Percentiles rank a stretch among this genome's conserved stretches.
These are phyloP conservation scores for Bruguiera gymnorhiza DNA, from an alignment of 345 rosid species.

Conservation along the genomic window DNA sequence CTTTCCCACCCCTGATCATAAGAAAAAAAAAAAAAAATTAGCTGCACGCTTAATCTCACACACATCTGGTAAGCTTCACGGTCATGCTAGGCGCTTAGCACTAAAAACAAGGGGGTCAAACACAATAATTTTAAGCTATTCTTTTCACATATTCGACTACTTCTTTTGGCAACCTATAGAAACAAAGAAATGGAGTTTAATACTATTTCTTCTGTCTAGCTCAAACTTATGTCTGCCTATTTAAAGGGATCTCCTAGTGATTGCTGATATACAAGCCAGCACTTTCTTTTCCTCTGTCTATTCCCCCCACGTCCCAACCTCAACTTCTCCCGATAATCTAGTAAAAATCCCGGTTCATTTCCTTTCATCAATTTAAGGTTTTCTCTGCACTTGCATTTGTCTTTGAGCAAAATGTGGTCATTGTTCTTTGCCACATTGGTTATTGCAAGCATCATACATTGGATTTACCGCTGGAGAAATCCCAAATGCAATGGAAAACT, in stretches of 20 bases:
- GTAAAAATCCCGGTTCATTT: slow-evolving; percentile 15
- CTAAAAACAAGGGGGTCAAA: slow-evolving; percentile 19
- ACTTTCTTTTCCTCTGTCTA: slow-evolving; percentile 45
- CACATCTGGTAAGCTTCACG: slow-evolving; percentile 26
- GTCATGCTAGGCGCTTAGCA: slow-evolving; percentile 19
- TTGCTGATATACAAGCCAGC: slow-evolving; percentile 48
- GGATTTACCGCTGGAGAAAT: slow-evolving; percentile 68
- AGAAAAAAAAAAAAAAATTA: not conserved
- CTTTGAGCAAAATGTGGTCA: slow-evolving; percentile 44
- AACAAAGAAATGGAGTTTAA: slow-evolving; percentile 15
- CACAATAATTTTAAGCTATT: slow-evolving; percentile 26
- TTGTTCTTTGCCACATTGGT: slow-evolving; percentile 48
- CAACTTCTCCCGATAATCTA: slow-evolving; percentile 22
- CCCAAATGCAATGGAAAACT: slow-evolving; percentile 85
- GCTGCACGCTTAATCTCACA: not conserved
- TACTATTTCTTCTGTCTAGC: slow-evolving; percentile 10
- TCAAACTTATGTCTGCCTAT: slow-evolving; percentile 38
- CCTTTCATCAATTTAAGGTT: slow-evolving; percentile 17
- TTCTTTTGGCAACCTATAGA: slow-evolving; percentile 24
- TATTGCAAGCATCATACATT: slow-evolving; percentile 44
- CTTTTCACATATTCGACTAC: slow-evolving; percentile 33
- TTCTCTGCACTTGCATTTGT: slow-evolving; percentile 3
- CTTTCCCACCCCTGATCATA: not conserved
- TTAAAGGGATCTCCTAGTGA: slow-evolving; percentile 39
- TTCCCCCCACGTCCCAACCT: slow-evolving; percentile 41